Conservation (phyloP, 2,329 filamentous ascomycete species). For the Penicillium sp. region DNA sequence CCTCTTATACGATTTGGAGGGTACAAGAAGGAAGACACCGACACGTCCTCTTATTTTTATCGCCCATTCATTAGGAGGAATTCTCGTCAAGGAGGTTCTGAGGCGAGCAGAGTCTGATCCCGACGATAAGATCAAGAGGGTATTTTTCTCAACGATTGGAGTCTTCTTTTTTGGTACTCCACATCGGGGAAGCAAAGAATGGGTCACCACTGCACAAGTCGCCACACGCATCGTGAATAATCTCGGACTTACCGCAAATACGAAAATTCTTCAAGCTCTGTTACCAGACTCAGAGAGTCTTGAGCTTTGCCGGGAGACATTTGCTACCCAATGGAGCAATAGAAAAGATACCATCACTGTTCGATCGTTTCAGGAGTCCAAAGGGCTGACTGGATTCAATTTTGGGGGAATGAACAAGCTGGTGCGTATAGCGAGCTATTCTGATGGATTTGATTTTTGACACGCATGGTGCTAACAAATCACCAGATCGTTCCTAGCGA, state of each 20-base stretch:
- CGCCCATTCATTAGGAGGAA: neutral
- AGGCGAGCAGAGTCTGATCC: neutral
- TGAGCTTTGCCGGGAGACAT: neutral
- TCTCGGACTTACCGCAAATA: neutral
- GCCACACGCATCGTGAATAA: neutral
- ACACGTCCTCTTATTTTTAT: neutral
- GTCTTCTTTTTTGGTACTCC: neutral
- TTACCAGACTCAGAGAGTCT: neutral
- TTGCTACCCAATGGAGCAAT: neutral
- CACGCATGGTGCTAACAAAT: neutral
- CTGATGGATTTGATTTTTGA: neutral
- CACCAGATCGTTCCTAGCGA: neutral
- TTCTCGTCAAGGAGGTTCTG: neutral
- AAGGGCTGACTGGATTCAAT: neutral
- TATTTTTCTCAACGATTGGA: neutral
- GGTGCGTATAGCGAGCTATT: neutral
- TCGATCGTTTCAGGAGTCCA: neutral
- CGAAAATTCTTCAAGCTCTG: neutral
- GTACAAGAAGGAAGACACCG: neutral
- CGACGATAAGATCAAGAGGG: neutral
- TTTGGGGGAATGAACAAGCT: neutral
- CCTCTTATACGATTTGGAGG: neutral
- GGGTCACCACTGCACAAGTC: neutral
- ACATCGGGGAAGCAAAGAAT: neutral
- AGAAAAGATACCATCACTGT: neutral